Base-by-base conservation (phyloP, 345 rosid genomes). In the Camelina laxa region DNA sequence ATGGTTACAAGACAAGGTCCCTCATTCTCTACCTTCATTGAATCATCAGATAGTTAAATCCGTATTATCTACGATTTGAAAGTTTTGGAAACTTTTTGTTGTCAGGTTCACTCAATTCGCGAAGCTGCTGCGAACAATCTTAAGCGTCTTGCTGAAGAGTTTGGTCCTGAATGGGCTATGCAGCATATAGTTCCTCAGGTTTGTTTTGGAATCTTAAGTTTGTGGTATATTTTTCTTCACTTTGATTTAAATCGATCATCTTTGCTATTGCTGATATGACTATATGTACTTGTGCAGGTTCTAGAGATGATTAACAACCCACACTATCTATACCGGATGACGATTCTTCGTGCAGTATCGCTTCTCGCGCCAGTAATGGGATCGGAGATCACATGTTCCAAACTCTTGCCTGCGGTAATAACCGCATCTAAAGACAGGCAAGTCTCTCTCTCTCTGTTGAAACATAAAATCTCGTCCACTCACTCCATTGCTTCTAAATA, bases 101-200 rank as follows among this genome's bases (percentile, higher is more conserved):
- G 14, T 63, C 60, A 94, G 98, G 97, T 94, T 59, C 91, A 85
- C 80, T 91, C 95, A 9, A 94, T 94, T 44, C 95, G 96, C 5
- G 98, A 94, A 67, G 98, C 98, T 30, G 97, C 96, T 62, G 91
- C 97, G 36, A 94, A 94, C 74, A 94, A 91, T 65, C 87, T 94
- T 68, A 94, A 90, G 84, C 90, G 96, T 69, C 97, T 93, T 39
- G 97, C 94, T 21, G 98, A 93, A 82, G 98, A 94, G 79, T 94
- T 94, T 82, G 98, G 98, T 44, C 91, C 96, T 38, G 95, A 94
- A 14, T 94, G 98, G 97, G 95, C 97, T 75, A 94, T 91, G 98
- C 91, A 87, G 80, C 97, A 94, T 80, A 91, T 91, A 79, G 89
- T 94, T 80, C 95, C 97, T 54, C 96, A 88, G 96, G 98, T 94